Evolutionary conservation across 2,329 filamentous ascomycete genomes (phyloP).

Genomic region (Colletotrichum siamense): DNA sequence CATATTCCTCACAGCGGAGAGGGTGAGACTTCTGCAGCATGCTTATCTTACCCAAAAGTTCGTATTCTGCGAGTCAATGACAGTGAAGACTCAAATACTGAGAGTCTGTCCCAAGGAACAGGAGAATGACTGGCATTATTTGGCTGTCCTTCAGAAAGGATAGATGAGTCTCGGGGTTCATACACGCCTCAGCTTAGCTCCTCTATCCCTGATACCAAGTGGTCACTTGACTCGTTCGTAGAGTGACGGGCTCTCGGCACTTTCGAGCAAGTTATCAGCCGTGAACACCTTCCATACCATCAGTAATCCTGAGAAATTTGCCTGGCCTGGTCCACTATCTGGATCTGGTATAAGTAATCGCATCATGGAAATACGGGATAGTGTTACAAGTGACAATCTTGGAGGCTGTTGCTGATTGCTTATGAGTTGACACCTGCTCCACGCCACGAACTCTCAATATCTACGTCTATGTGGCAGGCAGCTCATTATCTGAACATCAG

Average conservation of each 20-base stretch:
- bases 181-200: rapidly evolving
- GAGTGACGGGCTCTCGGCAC: too few relatives aligned
- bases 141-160: background rate
- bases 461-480: rapidly evolving
- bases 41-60: background rate
- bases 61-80: background rate
- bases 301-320: too few relatives aligned
- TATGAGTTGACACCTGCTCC: rapidly evolving
- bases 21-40: background rate
- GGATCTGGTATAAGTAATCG: too few relatives aligned
- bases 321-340: too few relatives aligned
- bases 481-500: rapidly evolving
- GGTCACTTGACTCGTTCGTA: too few relatives aligned
- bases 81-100: too few relatives aligned
- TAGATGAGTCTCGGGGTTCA: background rate
- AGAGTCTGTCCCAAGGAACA: too few relatives aligned
- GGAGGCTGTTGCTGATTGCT: too few relatives aligned
- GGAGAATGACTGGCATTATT: background rate
- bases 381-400: rapidly evolving
- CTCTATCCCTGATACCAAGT: too few relatives aligned
- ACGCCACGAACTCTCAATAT: rapidly evolving
- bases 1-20: background rate
- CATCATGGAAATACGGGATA: rapidly evolving
- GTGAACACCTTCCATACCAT: too few relatives aligned
- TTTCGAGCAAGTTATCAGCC: too few relatives aligned